These are phyloP conservation scores for Didymosphaeria variabile DNA, from an alignment of 2,329 filamentous ascomycete species.

Conservation along the genomic window DNA sequence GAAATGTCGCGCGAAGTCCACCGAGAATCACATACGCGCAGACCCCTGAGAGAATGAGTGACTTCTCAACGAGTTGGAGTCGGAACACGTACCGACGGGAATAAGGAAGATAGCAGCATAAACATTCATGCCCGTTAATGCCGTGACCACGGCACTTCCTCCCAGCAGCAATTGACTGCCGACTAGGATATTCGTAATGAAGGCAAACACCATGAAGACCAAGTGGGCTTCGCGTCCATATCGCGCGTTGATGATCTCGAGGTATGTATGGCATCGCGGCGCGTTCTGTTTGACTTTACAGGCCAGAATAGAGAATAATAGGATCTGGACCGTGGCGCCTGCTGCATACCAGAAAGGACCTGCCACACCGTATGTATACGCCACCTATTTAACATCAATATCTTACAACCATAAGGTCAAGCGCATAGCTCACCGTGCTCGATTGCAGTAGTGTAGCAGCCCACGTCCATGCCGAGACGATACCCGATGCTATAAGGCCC, in stretches of 20 bases:
- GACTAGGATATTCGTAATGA: conserved; percentile 57
- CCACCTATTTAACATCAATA: conserved; percentile 17
- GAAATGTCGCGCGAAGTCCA: conserved; percentile 54
- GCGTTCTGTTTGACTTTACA: conserved; percentile 55
- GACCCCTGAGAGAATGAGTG: conserved; percentile 38
- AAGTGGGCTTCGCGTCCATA: conserved; percentile 51
- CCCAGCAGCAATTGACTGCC: conserved; percentile 54
- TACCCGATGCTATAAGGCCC: conserved; percentile 57
- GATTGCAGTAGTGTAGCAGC: conserved; percentile 52
- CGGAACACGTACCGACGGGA: conserved; percentile 43
- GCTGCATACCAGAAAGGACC: conserved; percentile 53
- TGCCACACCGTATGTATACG: conserved; percentile 42
- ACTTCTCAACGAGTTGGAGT: not conserved
- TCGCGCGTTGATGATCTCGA: conserved; percentile 53
- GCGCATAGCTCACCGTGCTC: conserved; percentile 26
- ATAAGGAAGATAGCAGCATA: conserved; percentile 57
- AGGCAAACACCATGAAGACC: conserved; percentile 53
- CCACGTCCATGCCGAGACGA: conserved; percentile 62
- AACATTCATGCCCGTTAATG: conserved; percentile 55
- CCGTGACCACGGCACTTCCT: conserved; percentile 55
- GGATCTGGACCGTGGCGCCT: conserved; percentile 56
- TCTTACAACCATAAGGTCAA: not conserved
- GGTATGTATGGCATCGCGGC: conserved; percentile 52
- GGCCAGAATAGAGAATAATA: conserved; percentile 55
- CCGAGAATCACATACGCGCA: conserved; percentile 47